Percentiles rank a stretch among this genome's conserved stretches.
Evolutionary conservation across 2,329 filamentous ascomycete genomes (phyloP).

Genomic region (Xylaria arbuscula): DNA sequence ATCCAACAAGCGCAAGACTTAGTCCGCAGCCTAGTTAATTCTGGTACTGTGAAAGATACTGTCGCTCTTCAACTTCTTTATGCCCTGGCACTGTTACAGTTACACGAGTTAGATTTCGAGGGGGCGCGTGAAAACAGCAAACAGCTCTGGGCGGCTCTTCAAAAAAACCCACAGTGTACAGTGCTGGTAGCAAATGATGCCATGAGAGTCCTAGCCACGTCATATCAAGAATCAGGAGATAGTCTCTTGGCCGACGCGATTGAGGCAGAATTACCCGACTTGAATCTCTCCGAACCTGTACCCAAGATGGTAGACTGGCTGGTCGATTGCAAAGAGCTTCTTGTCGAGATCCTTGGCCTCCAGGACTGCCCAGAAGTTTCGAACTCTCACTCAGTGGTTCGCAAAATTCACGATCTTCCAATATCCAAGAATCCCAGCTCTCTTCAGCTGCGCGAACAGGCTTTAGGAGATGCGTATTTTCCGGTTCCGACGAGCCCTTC

Average conservation of each 20-base stretch:
- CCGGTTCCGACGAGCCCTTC: slow-evolving; percentile 13
- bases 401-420: slow-evolving; percentile 33
- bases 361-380: slow-evolving; percentile 24
- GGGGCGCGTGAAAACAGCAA: slow-evolving; percentile 34
- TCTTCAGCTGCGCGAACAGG: slow-evolving; percentile 33
- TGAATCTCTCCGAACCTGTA: slow-evolving; percentile 35
- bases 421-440: slow-evolving; percentile 36
- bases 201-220: slow-evolving; percentile 35
- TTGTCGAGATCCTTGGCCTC: slow-evolving; percentile 28
- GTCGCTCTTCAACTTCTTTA: slow-evolving; percentile 35
- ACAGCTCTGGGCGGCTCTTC: slow-evolving; percentile 35
- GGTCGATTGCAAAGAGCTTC: slow-evolving; percentile 32
- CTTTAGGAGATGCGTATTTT: background rate
- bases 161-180: slow-evolving; percentile 21
- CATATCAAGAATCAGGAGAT: slow-evolving; percentile 36
- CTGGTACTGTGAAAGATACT: slow-evolving; percentile 20
- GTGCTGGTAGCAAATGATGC: slow-evolving; percentile 31
- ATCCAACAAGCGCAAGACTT: slow-evolving; percentile 29
- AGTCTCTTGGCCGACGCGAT: slow-evolving; percentile 34
- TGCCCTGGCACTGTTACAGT: slow-evolving; percentile 30
- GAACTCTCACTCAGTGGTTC: slow-evolving; percentile 11
- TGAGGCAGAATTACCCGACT: slow-evolving; percentile 35
- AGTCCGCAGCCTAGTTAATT: slow-evolving; percentile 25
- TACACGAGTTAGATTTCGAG: slow-evolving; percentile 37
- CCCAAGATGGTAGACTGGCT: slow-evolving; percentile 37